Conservation (phyloP, 2,329 filamentous ascomycete species). For the Dactylellina haptotyla region DNA sequence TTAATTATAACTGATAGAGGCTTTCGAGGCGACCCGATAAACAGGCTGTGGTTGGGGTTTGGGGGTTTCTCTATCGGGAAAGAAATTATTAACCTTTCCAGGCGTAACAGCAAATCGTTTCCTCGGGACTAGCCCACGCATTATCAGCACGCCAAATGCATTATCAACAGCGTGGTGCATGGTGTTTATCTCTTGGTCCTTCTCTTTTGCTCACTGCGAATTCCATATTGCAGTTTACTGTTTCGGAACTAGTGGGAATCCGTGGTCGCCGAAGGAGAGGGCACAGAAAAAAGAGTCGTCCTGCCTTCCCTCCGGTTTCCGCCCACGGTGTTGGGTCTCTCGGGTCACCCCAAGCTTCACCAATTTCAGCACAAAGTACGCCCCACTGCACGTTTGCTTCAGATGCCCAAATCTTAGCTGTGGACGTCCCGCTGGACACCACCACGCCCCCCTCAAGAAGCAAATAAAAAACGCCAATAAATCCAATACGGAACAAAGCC, state of each 20-base stretch:
- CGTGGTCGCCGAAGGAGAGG: conserved; percentile 42
- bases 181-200: conserved; percentile 30
- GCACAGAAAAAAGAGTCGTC: not conserved
- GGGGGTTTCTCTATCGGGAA: not conserved
- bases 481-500: not conserved
- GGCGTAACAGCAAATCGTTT: not conserved
- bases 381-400: conserved; percentile 14
- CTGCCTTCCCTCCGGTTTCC: conserved; percentile 9
- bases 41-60: conserved; percentile 8
- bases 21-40: conserved; percentile 26
- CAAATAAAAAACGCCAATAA: not conserved
- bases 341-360: conserved; percentile 1
- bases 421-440: not conserved
- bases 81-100: not conserved
- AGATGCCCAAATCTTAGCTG: not conserved
- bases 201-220: not conserved
- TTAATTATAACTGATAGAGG: conserved; percentile 3
- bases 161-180: conserved; percentile 26
- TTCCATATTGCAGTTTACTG: conserved; percentile 17
- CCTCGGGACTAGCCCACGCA: conserved; percentile 7
- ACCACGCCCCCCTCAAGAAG: conserved; percentile 20
- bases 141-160: conserved; percentile 35
- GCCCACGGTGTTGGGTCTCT: conserved; percentile 13
- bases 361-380: conserved; percentile 2
- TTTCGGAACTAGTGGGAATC: conserved; percentile 34